These are phyloP conservation scores for Macadamia integrifolia DNA, from an alignment of 164 flowering plant species.

Conservation along the genomic window DNA sequence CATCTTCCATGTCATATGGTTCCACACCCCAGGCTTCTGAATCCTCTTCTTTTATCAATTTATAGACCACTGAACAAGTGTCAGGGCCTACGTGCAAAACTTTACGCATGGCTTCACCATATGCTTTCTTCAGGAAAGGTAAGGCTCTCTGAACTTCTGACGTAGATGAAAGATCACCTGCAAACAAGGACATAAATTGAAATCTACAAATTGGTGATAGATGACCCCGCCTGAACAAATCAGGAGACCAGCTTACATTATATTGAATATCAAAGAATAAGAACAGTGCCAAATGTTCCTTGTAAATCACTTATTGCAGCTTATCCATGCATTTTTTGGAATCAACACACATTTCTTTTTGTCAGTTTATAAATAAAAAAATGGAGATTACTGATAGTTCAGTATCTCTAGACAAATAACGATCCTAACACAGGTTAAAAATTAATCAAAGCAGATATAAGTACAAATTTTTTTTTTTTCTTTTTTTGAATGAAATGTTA, in stretches of 20 bases:
- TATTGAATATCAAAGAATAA: not conserved
- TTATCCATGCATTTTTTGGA: not conserved
- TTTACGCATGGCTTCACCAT: constrained; percentile 78
- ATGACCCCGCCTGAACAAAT: not conserved
- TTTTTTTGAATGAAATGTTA: no score
- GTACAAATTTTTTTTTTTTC: no score
- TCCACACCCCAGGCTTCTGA: constrained; percentile 94
- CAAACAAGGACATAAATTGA: constrained; percentile 10
- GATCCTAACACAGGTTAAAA: no score
- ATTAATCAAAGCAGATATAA: no score
- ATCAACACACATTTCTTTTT: not conserved
- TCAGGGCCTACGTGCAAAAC: constrained; percentile 97
- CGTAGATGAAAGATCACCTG: constrained; percentile 73
- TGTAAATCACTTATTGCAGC: not conserved
- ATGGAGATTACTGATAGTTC: no score
- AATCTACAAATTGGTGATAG: not conserved
- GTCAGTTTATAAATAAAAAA: not conserved
- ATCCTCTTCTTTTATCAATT: constrained; percentile 71
- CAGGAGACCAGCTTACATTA: not conserved
- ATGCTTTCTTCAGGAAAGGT: constrained; percentile 68
- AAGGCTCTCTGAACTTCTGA: constrained; percentile 65
- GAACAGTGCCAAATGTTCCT: not conserved
- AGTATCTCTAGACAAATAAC: no score
- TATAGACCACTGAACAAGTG: constrained; percentile 74
- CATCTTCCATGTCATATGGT: constrained; percentile 88